Base-by-base conservation (phyloP, 1,284 basidiomycete species). In the Leucocoprinus gongylophorus region DNA sequence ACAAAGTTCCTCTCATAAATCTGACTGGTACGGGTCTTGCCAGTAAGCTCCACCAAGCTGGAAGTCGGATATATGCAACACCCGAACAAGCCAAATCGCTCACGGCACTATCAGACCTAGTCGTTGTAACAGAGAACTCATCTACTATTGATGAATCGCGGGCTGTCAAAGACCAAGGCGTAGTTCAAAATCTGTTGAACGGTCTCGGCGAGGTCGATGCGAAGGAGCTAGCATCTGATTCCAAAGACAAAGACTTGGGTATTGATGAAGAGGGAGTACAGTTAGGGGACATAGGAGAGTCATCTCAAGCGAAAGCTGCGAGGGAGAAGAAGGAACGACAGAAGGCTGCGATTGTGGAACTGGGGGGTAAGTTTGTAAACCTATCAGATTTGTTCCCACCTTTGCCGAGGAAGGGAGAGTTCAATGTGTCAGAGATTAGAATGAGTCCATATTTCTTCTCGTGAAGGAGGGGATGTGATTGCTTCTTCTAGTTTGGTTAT, bases 391-490 rank as follows among this genome's bases (percentile, higher is more conserved):
- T 95, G 57, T 67, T 99, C 13, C 95, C 95, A 0, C 82, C 85
- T 0, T 70, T 95, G 20, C 95, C 95, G 0, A 68, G 82, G 64
- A 91, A 92, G 72, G 97, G 95, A 54, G 73, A 78, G 52, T 98
- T 99, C 66, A 81, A 94, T 61, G 92, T 99, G 55, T 75, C 82
- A 62, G 79, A 78, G 57, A 95, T 98, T 70, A 85, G 86, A 64
- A 69, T 82, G 46, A 91, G 87, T 39, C 74, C 78, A 43, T 97
- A 97, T 69, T 97, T 97, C 80, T 97, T 95, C 76, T 91, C 90
- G 45, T 92, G 80, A 26, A 26, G 23, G n/a, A n/a, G n/a, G n/a
- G n/a, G n/a, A n/a, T n/a, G n/a, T n/a, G n/a, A n/a, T n/a, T n/a
- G n/a, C n/a, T n/a, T n/a, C n/a, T n/a, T n/a, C n/a, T n/a, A n/a